Percentiles rank a stretch among this genome's conserved stretches.
Evolutionary conservation across 2,329 filamentous ascomycete genomes (phyloP).

Genomic region (Apiospora pterosperma): DNA sequence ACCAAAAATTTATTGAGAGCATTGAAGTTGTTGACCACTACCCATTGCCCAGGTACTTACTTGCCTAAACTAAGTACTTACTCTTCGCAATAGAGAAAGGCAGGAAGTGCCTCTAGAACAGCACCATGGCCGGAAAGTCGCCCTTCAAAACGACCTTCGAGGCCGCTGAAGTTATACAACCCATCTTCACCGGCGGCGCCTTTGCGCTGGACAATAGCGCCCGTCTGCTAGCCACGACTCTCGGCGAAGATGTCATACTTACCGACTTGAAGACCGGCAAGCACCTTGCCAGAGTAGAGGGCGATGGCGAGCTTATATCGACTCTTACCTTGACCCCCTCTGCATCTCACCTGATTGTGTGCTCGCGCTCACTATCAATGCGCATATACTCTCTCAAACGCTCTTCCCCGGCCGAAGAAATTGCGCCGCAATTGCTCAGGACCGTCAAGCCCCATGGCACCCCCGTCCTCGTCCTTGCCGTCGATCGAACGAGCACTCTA

Average conservation of each 20-base stretch:
- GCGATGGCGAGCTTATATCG: constrained; percentile 78
- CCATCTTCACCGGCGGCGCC: constrained; percentile 90
- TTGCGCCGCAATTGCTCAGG: constrained; percentile 67
- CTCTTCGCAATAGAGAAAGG: neutral
- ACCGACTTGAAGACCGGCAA: constrained; percentile 80
- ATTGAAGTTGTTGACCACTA: neutral
- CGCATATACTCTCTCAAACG: constrained; percentile 75
- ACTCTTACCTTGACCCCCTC: constrained; percentile 78
- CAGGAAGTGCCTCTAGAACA: neutral
- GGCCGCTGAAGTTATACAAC: constrained; percentile 75
- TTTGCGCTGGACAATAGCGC: constrained; percentile 80
- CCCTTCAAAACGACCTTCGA: constrained; percentile 86
- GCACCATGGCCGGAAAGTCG: constrained; percentile 57
- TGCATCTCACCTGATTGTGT: constrained; percentile 82
- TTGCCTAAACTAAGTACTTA: neutral
- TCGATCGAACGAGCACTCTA: constrained; percentile 84
- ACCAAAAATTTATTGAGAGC: constrained; percentile 16
- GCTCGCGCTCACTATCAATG: constrained; percentile 95
- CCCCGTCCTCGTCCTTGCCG: constrained; percentile 80
- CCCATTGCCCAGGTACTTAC: neutral
- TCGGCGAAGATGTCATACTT: constrained; percentile 89
- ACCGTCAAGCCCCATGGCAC: constrained; percentile 88
- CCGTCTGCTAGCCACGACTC: constrained; percentile 76
- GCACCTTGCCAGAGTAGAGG: constrained; percentile 82
- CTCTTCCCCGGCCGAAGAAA: constrained; percentile 48